phyloP scores from a whole-genome alignment of 2,329 filamentous ascomycete species.

The Neophaeococcomyces aloes region DNA sequence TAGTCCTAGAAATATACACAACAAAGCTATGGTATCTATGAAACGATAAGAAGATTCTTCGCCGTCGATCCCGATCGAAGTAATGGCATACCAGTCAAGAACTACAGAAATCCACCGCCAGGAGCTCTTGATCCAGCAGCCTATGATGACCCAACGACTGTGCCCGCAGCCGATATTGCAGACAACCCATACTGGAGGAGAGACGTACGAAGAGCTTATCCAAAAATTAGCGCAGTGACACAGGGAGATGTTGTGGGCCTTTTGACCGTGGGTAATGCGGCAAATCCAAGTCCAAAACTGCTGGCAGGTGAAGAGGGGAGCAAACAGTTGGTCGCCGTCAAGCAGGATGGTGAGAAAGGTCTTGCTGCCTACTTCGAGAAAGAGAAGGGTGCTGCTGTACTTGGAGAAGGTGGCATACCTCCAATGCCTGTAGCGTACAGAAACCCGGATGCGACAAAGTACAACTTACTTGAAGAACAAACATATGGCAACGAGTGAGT shows the following conservation, averaged over 20 bases:
- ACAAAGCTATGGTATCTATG: slow-evolving; percentile 82
- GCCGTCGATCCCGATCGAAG: slow-evolving; percentile 81
- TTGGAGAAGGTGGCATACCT: slow-evolving; percentile 70
- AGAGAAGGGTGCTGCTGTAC: slow-evolving; percentile 44
- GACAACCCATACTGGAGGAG: slow-evolving; percentile 97
- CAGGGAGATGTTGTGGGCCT: slow-evolving; percentile 81
- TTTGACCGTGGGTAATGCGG: slow-evolving; percentile 72
- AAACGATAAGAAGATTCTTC: slow-evolving; percentile 63
- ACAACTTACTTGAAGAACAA: slow-evolving; percentile 58
- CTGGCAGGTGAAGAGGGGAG: slow-evolving; percentile 61
- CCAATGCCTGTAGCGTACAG: slow-evolving; percentile 68
- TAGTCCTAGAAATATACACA: slow-evolving; percentile 79
- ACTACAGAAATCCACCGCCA: slow-evolving; percentile 79
- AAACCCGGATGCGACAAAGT: slow-evolving; percentile 50
- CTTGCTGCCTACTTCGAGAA: slow-evolving; percentile 61
- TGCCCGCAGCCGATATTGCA: slow-evolving; percentile 76
- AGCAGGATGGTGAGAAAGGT: slow-evolving; percentile 63
- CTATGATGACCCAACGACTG: slow-evolving; percentile 73
- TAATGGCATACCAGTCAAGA: slow-evolving; percentile 84
- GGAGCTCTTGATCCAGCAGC: slow-evolving; percentile 57
- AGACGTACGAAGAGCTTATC: slow-evolving; percentile 73
- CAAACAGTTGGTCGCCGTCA: slow-evolving; percentile 63
- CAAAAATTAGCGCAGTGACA: slow-evolving; percentile 64
- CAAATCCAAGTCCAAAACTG: slow-evolving; percentile 65
- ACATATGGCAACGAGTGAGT: slow-evolving; percentile 53